Base-by-base conservation (phyloP, 108 stramenopile species). In the Fistulifera pelliculosa region DNA sequence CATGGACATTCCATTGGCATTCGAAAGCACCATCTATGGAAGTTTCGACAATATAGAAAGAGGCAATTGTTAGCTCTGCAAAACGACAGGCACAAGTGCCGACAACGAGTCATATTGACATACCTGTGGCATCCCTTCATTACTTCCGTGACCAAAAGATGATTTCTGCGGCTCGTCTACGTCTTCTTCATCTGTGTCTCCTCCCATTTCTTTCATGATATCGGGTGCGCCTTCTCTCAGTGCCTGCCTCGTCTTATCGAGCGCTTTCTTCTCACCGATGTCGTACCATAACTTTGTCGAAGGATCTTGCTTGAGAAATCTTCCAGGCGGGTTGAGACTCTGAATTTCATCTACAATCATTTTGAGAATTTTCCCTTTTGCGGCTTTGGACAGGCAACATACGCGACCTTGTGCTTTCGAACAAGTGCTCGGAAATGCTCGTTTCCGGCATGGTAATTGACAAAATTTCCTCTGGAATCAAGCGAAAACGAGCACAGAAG, bases 201-300 rank as follows among this genome's bases (percentile, higher is more conserved):
- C 62, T 17, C 51, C 35, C 38, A 70, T 54, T 38, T 78, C 81
- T 52, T 84, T 84, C 58, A 76, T 41, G 50, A 91, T 58, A 10
- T 85, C 81, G 5, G 84, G 85, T 25, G 84, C 86, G 38, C 91
- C 91, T 61, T 93, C 92, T 62, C 87, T 52, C 35, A 93, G 57
- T 2, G 86, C 84, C 66, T 93, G 91, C 27, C 85, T 52, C 0
- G 91, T 93, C 62, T 93, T 93, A 56, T 93, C 87, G 19, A 86
- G 47, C 0, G 82, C 83, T 48, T 88, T 84, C 77, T 93, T 89
- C 41, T 93, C 87, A 18, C 85, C 92, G 45, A 93, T 85, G 38
- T 93, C 92, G 58, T 70, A 64, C 87, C 84, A 93, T 13, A 90
- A 47, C 41, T 89, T 87, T 4, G 85, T 75, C n/a, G 60, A 45